These are phyloP conservation scores for Seiridium unicorne DNA, from an alignment of 2,329 filamentous ascomycete genomes.

Conservation along the genomic window DNA sequence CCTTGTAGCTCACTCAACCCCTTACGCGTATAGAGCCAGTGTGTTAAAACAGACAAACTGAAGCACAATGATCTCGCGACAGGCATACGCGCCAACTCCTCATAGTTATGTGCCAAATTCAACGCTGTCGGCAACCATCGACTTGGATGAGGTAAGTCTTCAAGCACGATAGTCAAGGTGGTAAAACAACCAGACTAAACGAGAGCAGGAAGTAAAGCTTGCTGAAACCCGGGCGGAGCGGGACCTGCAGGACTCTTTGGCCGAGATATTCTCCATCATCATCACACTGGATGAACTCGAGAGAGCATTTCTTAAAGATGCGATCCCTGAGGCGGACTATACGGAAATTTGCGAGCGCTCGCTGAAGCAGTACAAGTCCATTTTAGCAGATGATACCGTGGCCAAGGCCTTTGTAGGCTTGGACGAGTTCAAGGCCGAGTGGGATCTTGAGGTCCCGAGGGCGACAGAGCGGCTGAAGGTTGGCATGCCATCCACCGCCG, in stretches of 20 bases:
- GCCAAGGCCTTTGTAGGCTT: constrained; percentile 82
- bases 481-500: constrained; percentile 83
- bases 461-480: constrained; percentile 91
- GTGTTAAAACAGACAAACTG: neutral
- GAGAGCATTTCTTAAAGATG: constrained; percentile 95
- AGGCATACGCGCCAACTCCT: constrained; percentile 85
- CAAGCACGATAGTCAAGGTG: too few relatives aligned
- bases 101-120: constrained; percentile 89
- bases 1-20: too few relatives aligned
- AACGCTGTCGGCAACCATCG: constrained; percentile 82
- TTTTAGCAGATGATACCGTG: constrained; percentile 88
- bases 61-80: constrained; percentile 50
- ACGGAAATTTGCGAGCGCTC: constrained; percentile 94
- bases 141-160: constrained; percentile 75
- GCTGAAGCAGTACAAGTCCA: constrained; percentile 95
- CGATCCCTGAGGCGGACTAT: constrained; percentile 86
- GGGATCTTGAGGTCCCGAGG: constrained; percentile 92
- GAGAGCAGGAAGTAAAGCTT: constrained; percentile 81
- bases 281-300: constrained; percentile 93
- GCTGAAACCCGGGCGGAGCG: constrained; percentile 83
- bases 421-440: constrained; percentile 86
- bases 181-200: neutral
- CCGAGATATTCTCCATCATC: constrained; percentile 97
- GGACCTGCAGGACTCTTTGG: constrained; percentile 91
- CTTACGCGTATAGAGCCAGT: neutral